Evolutionary conservation across 305 asterid genomes (phyloP), one percentile per base, ranked within the genome.

Genomic region (Euphrasia arctica): DNA sequence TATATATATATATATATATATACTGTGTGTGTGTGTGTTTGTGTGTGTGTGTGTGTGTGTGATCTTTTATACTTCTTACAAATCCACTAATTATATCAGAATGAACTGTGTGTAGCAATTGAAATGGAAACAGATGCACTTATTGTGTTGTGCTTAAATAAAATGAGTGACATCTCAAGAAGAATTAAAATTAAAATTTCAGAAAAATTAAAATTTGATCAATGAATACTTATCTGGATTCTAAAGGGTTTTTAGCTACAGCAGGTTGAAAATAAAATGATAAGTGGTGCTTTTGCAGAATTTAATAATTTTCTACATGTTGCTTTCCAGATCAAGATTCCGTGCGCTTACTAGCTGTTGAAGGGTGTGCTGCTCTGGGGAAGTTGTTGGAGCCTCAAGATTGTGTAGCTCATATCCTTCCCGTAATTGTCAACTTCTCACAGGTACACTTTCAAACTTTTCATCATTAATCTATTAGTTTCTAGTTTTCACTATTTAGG

Each of bases 331-430:
- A 90, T 86, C 97, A 90, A 79, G 97, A 90, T 78, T 90, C 96
- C 55, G 97, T 90, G 65, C 96, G 97, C 4, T 76, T 90, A 66
- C 82, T 90, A 64, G 97, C 96, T 72, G 97, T 90, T 47, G 95
- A 91, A 76, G 88, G 95, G 50, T 91, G 96, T 74, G 97, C 96
- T 43, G 93, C 97, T 72, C 90, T 91, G 64, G 97, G 96, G 39
- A 91, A 88, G 81, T 77, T 91, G 75, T 66, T 91, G 82, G 93
- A 91, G 77, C 82, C 93, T 61, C 94, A 84, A 75, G 97, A 91
- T 71, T 88, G 97, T 75, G 87, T 91, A 72, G 81, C 91, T 61
- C 96, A 91, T 65, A 77, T 91, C 70, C 93, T 91, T 56, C 97
- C 96, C 15, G 96, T 88, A 70, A 86, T 91, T 76, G 97, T 91